Percentiles rank a stretch among this genome's conserved stretches.
phyloP scores from a whole-genome alignment of 176 grass and related monocot species.

The maize (Zea mays) region Zm-B73-REFERENCE-NAM-5.0 NC_050101.1:106771501-106772000 shows the following conservation, averaged over 20 bases:
- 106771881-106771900: slow-evolving; percentile 5
- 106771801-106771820: neutral
- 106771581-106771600: slow-evolving; percentile 12
- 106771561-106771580: neutral
- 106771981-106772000: neutral
- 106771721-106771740: slow-evolving; percentile 92
- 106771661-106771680: slow-evolving; percentile 95
- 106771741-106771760: slow-evolving; percentile 92
- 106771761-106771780: slow-evolving; percentile 17
- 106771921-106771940: neutral
- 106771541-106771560: neutral
- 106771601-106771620: slow-evolving; percentile 10
- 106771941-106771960: neutral
- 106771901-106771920: slow-evolving; percentile 1
- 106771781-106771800: neutral
- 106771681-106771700: slow-evolving; percentile 98
- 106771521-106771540: slow-evolving; percentile 18
- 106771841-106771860: slow-evolving; percentile 1
- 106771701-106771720: slow-evolving; percentile 84
- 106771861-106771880: slow-evolving; percentile 4
- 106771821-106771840: neutral
- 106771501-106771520: slow-evolving; percentile 80
- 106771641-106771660: slow-evolving; percentile 97
- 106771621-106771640: slow-evolving; percentile 37
- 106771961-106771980: neutral